Base-by-base conservation (phyloP, 148 eudicot genomes). In the Fagopyrum tataricum region DNA sequence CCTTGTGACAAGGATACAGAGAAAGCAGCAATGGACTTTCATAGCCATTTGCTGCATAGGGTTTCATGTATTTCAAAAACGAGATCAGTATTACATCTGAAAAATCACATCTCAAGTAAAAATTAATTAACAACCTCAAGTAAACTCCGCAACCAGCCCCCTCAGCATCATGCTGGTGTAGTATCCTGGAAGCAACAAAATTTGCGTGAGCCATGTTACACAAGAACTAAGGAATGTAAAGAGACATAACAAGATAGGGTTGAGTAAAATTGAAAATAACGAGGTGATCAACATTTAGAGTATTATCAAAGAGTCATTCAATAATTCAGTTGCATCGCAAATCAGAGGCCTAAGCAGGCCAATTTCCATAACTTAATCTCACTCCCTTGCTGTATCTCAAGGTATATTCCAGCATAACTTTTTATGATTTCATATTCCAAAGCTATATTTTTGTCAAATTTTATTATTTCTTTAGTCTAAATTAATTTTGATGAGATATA, bases 141-240 rank as follows among this genome's bases (percentile, higher is more conserved):
- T 31, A 5, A 64, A 64, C 14, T 64, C 69, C 12, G 14, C 9
- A 15, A 37, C 44, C 43, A 37, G 69, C 69, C 39, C 43, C 4
- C 15, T 64, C 69, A 31, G 37, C 37, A 31, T 31, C 37, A 64
- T 64, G 69, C 69, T 37, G 37, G 15, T 39, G 69, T 15, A 0
- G 69, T 64, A 14, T 64, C 69, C 69, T 64, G 69, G 69, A 64
- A 39, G 69, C 44, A 64, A 64, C 69, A 64, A 64, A 64, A 61
- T 4, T 37, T 64, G 13, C 18, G 39, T 64, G 31, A 64, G 69
- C 69, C 69, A 39, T 5, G 20, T 64, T 64, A 64, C 37, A 31
- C 9, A 64, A 14, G 20, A 61, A 24, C 17, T 61, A 24, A n/a
- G 67, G 11, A 21, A 8, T 10, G 24, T 24, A 26, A 12, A 26